Conservation (phyloP, 108 stramenopile genomes). For the Cyclostephanos tholiformis region DNA sequence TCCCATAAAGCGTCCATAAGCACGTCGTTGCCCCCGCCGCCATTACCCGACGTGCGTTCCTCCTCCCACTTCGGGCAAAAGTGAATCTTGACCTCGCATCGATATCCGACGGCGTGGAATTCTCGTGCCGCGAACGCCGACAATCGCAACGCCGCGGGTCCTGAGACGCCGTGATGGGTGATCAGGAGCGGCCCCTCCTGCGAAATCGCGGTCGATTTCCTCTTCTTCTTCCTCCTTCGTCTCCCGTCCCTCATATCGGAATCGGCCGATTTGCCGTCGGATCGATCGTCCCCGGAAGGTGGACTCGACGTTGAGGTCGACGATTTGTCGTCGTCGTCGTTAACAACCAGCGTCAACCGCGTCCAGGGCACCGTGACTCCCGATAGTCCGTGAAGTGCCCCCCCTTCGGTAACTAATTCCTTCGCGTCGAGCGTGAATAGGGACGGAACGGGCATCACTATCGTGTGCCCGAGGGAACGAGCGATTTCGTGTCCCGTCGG, state of each 20-base stretch:
- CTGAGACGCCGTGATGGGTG: slow-evolving; percentile 92
- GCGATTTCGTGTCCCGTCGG: slow-evolving; percentile 88
- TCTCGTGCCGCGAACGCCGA: slow-evolving; percentile 93
- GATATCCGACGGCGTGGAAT: slow-evolving; percentile 71
- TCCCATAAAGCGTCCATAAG: slow-evolving; percentile 47
- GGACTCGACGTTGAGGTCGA: slow-evolving; percentile 11
- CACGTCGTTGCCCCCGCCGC: slow-evolving; percentile 20
- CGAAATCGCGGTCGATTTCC: slow-evolving; percentile 41
- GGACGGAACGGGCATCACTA: slow-evolving; percentile 86
- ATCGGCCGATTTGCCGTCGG: background rate
- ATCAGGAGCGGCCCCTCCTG: slow-evolving; percentile 89
- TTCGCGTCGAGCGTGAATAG: slow-evolving; percentile 90
- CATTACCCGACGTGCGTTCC: slow-evolving; percentile 14
- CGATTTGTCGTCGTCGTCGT: slow-evolving; percentile 8
- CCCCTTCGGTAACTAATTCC: slow-evolving; percentile 59
- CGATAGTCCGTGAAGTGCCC: slow-evolving; percentile 69
- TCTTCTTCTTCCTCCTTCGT: slow-evolving; percentile 42
- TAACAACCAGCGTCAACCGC: slow-evolving; percentile 50
- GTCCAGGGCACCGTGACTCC: slow-evolving; percentile 78
- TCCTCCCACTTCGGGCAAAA: slow-evolving; percentile 57
- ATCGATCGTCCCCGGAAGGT: slow-evolving; percentile 3
- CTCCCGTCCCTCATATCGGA: background rate
- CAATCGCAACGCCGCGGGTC: slow-evolving; percentile 88
- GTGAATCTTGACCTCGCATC: slow-evolving; percentile 62
- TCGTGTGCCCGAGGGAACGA: slow-evolving; percentile 70